A percentile compares a stretch with the other conserved stretches of the same genome.
Conservation (phyloP, 202 grass and related monocot species). For the Dendrocalamus latiflorus region DNA sequence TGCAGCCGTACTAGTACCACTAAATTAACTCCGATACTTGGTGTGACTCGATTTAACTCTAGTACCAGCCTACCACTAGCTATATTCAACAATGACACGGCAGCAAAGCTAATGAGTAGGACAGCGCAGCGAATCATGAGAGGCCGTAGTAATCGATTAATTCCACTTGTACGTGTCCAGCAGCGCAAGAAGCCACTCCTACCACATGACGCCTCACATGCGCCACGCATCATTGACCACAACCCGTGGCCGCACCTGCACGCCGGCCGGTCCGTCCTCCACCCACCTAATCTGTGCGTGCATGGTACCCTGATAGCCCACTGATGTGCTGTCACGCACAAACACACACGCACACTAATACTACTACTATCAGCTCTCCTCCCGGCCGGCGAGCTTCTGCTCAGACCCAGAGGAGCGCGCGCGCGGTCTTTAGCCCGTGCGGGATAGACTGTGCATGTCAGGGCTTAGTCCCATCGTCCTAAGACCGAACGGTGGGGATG, state of each 20-base stretch:
- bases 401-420: not conserved
- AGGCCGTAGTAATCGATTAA: not conserved
- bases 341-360: not conserved
- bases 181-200: not conserved
- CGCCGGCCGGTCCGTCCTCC: not conserved
- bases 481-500: too few relatives aligned
- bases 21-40: not conserved
- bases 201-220: slow-evolving; percentile 33
- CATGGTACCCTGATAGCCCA: not conserved
- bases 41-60: not conserved
- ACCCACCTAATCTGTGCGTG: not conserved
- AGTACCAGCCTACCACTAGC: not conserved
- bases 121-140: slow-evolving; percentile 11
- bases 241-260: not conserved
- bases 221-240: not conserved
- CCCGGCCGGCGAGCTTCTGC: not conserved
- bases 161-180: not conserved
- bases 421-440: too few relatives aligned
- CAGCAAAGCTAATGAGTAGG: not conserved
- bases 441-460: too few relatives aligned
- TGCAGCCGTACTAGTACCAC: not conserved
- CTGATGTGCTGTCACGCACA: not conserved
- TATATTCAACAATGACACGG: not conserved
- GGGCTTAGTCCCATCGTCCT: too few relatives aligned
- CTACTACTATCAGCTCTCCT: not conserved